Conservation (phyloP, 225 moss, liverwort and hornwort species). For the Ulota crispa region DNA sequence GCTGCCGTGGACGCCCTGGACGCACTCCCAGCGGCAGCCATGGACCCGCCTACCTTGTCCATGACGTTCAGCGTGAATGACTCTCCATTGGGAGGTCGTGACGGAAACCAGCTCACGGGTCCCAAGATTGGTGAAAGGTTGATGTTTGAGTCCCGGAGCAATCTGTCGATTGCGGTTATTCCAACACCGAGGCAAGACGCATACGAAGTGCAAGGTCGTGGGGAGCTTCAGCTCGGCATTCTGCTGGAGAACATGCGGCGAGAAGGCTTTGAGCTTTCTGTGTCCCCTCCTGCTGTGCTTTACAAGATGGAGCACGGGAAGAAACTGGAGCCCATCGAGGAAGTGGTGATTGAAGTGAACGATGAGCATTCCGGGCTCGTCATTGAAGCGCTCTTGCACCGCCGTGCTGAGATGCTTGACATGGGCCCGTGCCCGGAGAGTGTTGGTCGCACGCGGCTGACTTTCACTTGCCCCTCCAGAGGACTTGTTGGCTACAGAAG, state of each 20-base stretch:
- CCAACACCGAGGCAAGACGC: conserved; percentile 91
- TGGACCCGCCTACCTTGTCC: conserved; percentile 95
- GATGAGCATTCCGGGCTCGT: conserved; percentile 94
- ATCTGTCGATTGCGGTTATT: conserved; percentile 78
- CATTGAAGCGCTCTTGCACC: conserved; percentile 92
- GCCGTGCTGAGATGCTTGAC: conserved; percentile 87
- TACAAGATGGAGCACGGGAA: conserved; percentile 86
- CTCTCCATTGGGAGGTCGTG: conserved; percentile 87
- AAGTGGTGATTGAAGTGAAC: conserved; percentile 90
- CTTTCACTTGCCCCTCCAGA: conserved; percentile 90
- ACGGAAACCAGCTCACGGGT: conserved; percentile 86
- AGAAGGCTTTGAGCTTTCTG: conserved; percentile 95
- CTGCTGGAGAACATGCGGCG: conserved; percentile 93
- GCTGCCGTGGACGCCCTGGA: conserved; percentile 74
- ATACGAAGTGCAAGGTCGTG: conserved; percentile 96
- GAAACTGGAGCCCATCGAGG: conserved; percentile 93
- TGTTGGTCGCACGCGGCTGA: conserved; percentile 82
- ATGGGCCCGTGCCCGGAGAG: conserved; percentile 96
- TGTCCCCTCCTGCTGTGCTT: conserved; percentile 92
- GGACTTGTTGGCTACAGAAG: conserved; percentile 96
- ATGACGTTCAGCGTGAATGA: conserved; percentile 98
- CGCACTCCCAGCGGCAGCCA: conserved; percentile 90
- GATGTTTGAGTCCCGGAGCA: conserved; percentile 82
- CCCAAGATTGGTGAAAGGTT: conserved; percentile 93
- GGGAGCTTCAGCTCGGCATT: conserved; percentile 94